Evolutionary conservation across 768 basidiomycete genomes (phyloP).

Genomic region (Glaciozyma antarctica): DNA sequence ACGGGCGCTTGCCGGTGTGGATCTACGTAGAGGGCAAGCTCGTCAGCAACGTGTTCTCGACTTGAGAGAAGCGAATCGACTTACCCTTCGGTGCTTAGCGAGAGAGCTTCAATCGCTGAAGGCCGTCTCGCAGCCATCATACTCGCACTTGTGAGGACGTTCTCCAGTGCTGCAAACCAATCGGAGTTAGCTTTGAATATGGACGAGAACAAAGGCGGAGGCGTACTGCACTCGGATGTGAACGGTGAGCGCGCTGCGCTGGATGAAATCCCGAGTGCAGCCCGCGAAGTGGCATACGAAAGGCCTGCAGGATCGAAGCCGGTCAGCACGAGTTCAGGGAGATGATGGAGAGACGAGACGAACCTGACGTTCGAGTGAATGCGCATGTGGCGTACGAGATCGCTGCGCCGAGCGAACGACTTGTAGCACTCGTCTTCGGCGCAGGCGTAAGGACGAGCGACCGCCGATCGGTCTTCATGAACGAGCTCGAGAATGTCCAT

Average conservation of each 20-base stretch:
- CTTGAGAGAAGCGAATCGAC: not conserved
- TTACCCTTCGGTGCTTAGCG: constrained; percentile 78
- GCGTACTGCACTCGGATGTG: constrained; percentile 71
- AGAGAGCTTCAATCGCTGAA: constrained; percentile 88
- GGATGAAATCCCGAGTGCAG: constrained; percentile 37
- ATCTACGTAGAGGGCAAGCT: constrained; percentile 9
- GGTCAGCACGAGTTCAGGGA: not conserved
- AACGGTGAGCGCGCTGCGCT: constrained; percentile 83
- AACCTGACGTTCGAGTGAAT: constrained; percentile 45
- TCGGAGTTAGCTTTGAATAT: not conserved
- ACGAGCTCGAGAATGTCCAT: not conserved
- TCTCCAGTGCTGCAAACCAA: constrained; percentile 52
- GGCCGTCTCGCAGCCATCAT: constrained; percentile 61
- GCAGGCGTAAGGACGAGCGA: constrained; percentile 35
- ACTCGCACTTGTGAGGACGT: constrained; percentile 79
- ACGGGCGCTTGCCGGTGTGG: constrained; percentile 42
- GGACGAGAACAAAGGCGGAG: not conserved
- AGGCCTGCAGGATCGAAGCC: constrained; percentile 39
- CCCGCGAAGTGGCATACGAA: constrained; percentile 37
- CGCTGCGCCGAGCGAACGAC: constrained; percentile 40
- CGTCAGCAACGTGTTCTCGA: not conserved
- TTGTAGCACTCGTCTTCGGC: constrained; percentile 37
- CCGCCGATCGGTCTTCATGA: not conserved
- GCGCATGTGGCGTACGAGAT: constrained; percentile 41
- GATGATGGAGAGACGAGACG: constrained; percentile 11